Evolutionary conservation across 1,284 basidiomycete genomes (phyloP), one percentile per base, ranked within the genome.

Genomic region (Tilletia setariae): DNA sequence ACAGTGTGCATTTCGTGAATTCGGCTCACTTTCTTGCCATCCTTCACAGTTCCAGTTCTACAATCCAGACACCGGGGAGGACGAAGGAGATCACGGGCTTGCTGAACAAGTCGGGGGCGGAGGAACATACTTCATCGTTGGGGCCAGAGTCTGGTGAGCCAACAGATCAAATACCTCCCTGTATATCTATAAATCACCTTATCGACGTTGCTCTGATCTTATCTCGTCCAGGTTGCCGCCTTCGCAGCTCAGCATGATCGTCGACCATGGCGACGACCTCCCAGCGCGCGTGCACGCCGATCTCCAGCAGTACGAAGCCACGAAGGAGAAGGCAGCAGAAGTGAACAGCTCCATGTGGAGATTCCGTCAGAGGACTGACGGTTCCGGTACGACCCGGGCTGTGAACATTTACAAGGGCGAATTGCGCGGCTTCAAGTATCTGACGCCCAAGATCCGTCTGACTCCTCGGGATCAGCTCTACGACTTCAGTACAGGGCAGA

Each of bases 211-310:
- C 9, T 75, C 75, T 30, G 63, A 80, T 63, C 47, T 76, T 4
- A 40, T 40, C 51, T 83, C 83, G 72, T 71, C 11, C 21, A 91
- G 90, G 90, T 83, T 92, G 8, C 85, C 88, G 1, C 81, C 90
- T 0, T 74, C 85, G 9, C 80, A 86, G 61, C 82, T 93, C 40
- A 90, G 90, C 19, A 91, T 94, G 89, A 87, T 97, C 69, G 84
- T 95, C 56, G 93, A 97, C 83, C 86, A 86, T 78, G 94, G 94
- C 2, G 69, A 83, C 46, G 93, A 96, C 82, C 94, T 94, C 80
- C 89, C 90, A 11, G 67, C 76, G 0, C 72, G 85, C 19, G 87
- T 92, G 56, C 86, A 89, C 72, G 72, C 83, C 2, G 83, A 85
- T 44, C 85, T 96, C 2, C 84, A 88, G 64, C 78, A 83, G 0